Conservation (phyloP, 1,139 yeast species). For the Yamadazyma taylorii region DNA sequence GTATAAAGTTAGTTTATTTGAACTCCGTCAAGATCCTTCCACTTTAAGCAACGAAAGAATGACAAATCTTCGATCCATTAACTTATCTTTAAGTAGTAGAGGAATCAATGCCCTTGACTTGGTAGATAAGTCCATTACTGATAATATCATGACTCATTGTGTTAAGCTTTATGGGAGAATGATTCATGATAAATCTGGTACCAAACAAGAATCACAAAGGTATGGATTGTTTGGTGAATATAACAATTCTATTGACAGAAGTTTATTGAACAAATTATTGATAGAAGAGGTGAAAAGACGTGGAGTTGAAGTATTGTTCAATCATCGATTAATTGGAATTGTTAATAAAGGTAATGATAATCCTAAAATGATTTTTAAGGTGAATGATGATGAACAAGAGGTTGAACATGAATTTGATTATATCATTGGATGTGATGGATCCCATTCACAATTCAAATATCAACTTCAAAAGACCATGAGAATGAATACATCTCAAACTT, state of each 20-base stretch:
- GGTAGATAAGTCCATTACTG: slow-evolving; percentile 61
- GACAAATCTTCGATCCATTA: slow-evolving; percentile 65
- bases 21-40: slow-evolving; percentile 47
- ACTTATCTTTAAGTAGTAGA: slow-evolving; percentile 81
- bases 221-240: slow-evolving; percentile 86
- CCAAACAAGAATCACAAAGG: slow-evolving; percentile 60
- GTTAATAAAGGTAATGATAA: slow-evolving; percentile 19
- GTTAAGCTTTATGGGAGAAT: slow-evolving; percentile 89
- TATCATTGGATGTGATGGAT: slow-evolving; percentile 84
- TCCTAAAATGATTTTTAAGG: slow-evolving; percentile 29
- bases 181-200: slow-evolving; percentile 74
- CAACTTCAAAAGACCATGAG: slow-evolving; percentile 67
- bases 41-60: slow-evolving; percentile 12
- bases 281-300: slow-evolving; percentile 54
- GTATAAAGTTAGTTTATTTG: slow-evolving; percentile 70
- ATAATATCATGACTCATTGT: slow-evolving; percentile 54
- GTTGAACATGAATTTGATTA: slow-evolving; percentile 55
- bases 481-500: slow-evolving; percentile 73
- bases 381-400: slow-evolving; percentile 12
- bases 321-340: slow-evolving; percentile 52
- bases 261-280: slow-evolving; percentile 64
- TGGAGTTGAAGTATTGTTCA: slow-evolving; percentile 51
- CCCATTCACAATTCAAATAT: slow-evolving; percentile 71
- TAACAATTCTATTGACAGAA: slow-evolving; percentile 83
- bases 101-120: slow-evolving; percentile 71